phyloP scores from a whole-genome alignment of 768 basidiomycete species.

The Bullera alba region DNA sequence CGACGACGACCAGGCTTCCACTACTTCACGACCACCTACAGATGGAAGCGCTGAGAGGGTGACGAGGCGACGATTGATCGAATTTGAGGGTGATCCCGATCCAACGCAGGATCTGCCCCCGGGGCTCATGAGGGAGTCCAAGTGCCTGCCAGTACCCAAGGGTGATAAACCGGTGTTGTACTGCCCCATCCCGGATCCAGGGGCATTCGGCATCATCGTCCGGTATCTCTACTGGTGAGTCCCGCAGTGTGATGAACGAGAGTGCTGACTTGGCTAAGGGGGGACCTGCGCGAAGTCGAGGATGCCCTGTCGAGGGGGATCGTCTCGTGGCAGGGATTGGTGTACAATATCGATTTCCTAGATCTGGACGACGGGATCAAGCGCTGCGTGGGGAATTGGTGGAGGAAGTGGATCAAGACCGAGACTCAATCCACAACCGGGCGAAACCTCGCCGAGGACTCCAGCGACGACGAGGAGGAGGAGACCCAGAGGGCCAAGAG shows the following conservation, averaged over 20 bases:
- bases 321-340: slow-evolving; percentile 77
- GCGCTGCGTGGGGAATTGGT: slow-evolving; percentile 68
- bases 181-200: slow-evolving; percentile 41
- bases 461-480: background rate
- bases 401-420: slow-evolving; percentile 54
- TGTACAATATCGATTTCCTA: slow-evolving; percentile 83
- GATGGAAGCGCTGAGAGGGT: background rate
- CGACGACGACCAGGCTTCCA: background rate
- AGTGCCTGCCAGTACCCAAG: slow-evolving; percentile 17
- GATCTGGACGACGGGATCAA: slow-evolving; percentile 69
- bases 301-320: slow-evolving; percentile 59
- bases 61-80: background rate
- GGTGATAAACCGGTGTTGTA: slow-evolving; percentile 27
- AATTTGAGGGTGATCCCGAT: background rate
- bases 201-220: slow-evolving; percentile 32
- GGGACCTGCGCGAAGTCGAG: slow-evolving; percentile 60
- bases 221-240: slow-evolving; percentile 45
- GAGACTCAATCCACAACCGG: background rate
- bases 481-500: background rate
- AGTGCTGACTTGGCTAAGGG: slow-evolving; percentile 62
- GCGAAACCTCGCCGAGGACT: background rate
- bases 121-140: slow-evolving; percentile 14
- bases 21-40: background rate
- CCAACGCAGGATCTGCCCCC: background rate
- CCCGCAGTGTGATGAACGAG: slow-evolving; percentile 62